Percentiles rank a stretch among this genome's conserved stretches.
phyloP scores from a whole-genome alignment of 768 basidiomycete genomes.

The Tricholoma flavovirens region DNA sequence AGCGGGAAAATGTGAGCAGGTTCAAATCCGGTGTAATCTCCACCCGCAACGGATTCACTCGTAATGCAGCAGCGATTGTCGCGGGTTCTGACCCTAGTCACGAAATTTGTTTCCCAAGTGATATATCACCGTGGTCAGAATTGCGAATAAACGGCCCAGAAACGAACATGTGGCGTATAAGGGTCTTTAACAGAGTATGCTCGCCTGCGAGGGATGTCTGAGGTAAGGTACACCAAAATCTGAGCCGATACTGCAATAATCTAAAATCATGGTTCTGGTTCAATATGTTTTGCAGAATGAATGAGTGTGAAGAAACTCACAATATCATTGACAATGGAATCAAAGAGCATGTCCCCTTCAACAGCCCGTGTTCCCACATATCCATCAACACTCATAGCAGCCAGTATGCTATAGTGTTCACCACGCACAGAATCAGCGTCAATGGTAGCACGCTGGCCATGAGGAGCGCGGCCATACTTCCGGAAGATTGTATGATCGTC shows the following conservation, averaged over 20 bases:
- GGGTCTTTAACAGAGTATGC: conserved; percentile 13
- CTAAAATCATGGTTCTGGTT: too few relatives aligned
- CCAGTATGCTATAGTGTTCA: too few relatives aligned
- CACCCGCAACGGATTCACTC: conserved; percentile 12
- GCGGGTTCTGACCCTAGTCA: conserved; percentile 11
- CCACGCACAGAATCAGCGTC: too few relatives aligned
- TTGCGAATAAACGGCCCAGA: background rate
- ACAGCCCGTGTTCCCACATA: too few relatives aligned
- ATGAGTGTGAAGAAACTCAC: too few relatives aligned
- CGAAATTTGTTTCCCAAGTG: conserved; percentile 10
- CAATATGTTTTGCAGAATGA: too few relatives aligned
- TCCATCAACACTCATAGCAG: too few relatives aligned
- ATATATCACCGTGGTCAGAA: background rate
- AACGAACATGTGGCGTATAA: conserved; percentile 13
- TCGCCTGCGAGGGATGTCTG: conserved; percentile 13
- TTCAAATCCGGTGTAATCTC: conserved; percentile 16
- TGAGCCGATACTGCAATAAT: conserved; percentile 6
- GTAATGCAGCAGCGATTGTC: conserved; percentile 15
- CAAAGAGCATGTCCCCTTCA: too few relatives aligned
- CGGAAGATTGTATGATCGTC: too few relatives aligned
- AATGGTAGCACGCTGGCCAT: too few relatives aligned
- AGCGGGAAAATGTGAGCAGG: conserved; percentile 16
- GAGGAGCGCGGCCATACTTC: too few relatives aligned
- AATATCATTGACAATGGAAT: conserved; percentile 5
- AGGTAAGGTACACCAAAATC: conserved; percentile 9